Conservation (phyloP, 1,284 basidiomycete genomes). For the Irpex rosettiformis region DNA sequence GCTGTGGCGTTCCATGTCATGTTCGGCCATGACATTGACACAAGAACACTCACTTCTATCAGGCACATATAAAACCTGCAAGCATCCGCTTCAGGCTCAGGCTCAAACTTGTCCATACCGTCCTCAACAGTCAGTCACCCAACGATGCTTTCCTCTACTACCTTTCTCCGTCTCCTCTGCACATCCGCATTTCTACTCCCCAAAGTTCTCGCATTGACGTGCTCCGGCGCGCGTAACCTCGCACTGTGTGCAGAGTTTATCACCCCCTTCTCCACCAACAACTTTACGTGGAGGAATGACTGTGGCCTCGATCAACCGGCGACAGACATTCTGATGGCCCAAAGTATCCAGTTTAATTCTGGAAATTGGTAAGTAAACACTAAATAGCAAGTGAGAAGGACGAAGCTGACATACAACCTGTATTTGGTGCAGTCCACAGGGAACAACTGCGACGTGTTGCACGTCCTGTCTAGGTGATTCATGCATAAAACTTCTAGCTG, state of each 20-base stretch:
- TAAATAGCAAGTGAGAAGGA: neutral
- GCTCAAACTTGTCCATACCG: constrained; percentile 1
- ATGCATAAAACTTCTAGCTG: neutral
- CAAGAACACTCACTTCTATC: neutral
- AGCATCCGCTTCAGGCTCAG: neutral
- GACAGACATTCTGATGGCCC: constrained; percentile 9
- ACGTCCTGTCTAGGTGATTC: constrained; percentile 9
- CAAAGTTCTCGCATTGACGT: neutral
- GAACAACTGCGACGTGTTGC: constrained; percentile 11
- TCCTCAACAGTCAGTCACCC: neutral
- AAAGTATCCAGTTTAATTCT: constrained; percentile 10
- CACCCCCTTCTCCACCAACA: constrained; percentile 11
- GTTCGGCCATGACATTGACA: neutral
- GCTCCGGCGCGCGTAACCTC: constrained; percentile 10
- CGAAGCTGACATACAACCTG: neutral
- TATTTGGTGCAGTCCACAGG: constrained; percentile 1
- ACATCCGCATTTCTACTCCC: neutral
- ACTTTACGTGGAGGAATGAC: constrained; percentile 2
- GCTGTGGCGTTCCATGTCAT: neutral
- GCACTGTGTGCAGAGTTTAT: constrained; percentile 11
- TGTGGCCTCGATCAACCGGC: constrained; percentile 8
- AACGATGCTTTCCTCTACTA: neutral
- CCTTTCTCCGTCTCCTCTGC: neutral
- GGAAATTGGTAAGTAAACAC: constrained; percentile 5
- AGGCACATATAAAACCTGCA: neutral